Conservation (phyloP, 1,284 basidiomycete species). For the Mycena sp. region DNA sequence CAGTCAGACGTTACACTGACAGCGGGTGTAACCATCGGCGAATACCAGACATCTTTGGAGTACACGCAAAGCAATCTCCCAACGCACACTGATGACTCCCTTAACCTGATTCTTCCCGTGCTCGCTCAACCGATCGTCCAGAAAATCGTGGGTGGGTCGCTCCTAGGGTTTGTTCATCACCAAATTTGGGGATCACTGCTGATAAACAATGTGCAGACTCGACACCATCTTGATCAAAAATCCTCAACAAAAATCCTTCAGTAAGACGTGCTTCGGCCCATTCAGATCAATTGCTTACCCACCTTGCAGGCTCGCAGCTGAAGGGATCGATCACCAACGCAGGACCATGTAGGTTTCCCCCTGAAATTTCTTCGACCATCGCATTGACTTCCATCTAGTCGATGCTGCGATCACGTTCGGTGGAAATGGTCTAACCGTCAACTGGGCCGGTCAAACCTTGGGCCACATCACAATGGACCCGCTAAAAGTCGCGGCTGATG, state of each 20-base stretch:
- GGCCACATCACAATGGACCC: conserved; percentile 74
- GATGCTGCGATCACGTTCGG: conserved; percentile 78
- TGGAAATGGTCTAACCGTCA: conserved; percentile 65
- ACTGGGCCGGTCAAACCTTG: conserved; percentile 68
- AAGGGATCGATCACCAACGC: conserved; percentile 77
- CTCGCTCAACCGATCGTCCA: conserved; percentile 86
- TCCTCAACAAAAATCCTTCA: conserved; percentile 67
- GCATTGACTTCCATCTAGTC: conserved; percentile 50
- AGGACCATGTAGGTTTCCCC: conserved; percentile 68
- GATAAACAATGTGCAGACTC: conserved; percentile 49
- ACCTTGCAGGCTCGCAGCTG: conserved; percentile 57
- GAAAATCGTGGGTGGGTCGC: conserved; percentile 70
- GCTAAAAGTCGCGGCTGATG: conserved; percentile 64
- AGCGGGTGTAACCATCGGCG: conserved; percentile 67
- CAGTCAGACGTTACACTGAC: conserved; percentile 69
- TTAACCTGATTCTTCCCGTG: conserved; percentile 75
- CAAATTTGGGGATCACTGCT: too few species aligned
- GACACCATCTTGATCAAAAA: conserved; percentile 67
- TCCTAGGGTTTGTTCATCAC: conserved; percentile 56
- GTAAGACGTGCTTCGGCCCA: conserved; percentile 42
- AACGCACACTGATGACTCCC: conserved; percentile 67
- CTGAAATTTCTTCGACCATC: conserved; percentile 32
- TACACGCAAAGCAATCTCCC: conserved; percentile 70
- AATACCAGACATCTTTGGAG: conserved; percentile 70
- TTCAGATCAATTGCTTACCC: not conserved